Percentiles rank a stretch among this genome's conserved stretches.
phyloP scores from a whole-genome alignment of 2,329 filamentous ascomycete genomes.

The Pseudogymnoascus sp. region DNA sequence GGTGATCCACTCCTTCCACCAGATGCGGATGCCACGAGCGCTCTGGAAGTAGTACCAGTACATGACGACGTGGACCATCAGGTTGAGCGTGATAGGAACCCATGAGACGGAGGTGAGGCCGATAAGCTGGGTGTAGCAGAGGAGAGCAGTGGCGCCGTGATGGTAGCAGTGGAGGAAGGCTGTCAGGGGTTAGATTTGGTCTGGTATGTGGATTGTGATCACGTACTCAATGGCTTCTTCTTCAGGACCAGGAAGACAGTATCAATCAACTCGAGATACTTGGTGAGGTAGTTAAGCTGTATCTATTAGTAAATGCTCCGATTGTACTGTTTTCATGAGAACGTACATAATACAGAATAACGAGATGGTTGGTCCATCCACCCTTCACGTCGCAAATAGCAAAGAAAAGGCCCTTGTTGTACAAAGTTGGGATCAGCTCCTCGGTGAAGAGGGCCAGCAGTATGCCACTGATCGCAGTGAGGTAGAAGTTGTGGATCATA shows the following conservation, averaged over 20 bases:
- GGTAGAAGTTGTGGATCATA: conserved; percentile 92
- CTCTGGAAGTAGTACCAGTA: conserved; percentile 99
- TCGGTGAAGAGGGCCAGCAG: conserved; percentile 82
- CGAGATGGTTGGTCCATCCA: conserved; percentile 88
- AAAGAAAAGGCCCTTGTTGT: conserved; percentile 75
- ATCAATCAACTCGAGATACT: conserved; percentile 92
- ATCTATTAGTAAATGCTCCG: conserved; percentile 30
- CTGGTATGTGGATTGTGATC: background rate
- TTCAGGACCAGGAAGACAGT: conserved; percentile 96
- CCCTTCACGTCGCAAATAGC: conserved; percentile 74
- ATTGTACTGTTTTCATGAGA: conserved; percentile 20
- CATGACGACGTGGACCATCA: conserved; percentile 95
- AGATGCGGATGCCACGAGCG: conserved; percentile 87
- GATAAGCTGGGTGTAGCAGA: conserved; percentile 96
- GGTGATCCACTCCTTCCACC: conserved; percentile 99
- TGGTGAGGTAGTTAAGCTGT: conserved; percentile 95
- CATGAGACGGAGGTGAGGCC: conserved; percentile 89
- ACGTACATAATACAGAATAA: conserved; percentile 93
- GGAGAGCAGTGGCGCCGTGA: conserved; percentile 90
- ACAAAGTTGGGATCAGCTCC: conserved; percentile 78
- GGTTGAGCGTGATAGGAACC: conserved; percentile 87
- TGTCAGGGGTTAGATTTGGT: conserved; percentile 23
- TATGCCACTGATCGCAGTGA: conserved; percentile 75
- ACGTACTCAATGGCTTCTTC: conserved; percentile 90
- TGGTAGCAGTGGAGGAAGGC: conserved; percentile 98